Evolutionary conservation across 1,139 yeast genomes (phyloP).

Genomic region (Scheffersomyces stambukii): DNA sequence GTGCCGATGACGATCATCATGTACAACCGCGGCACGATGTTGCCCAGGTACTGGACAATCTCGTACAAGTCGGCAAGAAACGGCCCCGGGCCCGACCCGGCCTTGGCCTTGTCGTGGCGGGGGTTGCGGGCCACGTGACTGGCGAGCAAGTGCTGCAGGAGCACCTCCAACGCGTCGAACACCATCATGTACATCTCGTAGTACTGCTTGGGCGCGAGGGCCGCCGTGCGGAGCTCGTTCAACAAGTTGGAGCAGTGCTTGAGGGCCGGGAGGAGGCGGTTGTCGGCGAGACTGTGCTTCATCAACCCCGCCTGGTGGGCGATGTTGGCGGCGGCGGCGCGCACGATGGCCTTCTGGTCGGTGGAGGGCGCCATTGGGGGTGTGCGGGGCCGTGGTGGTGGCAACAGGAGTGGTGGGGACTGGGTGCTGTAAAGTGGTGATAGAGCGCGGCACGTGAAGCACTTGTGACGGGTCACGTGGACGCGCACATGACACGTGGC

Average conservation of each 20-base stretch:
- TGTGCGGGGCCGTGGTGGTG: no score
- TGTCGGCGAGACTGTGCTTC: conserved; percentile 75
- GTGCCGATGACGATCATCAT: conserved; percentile 96
- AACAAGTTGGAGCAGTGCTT: conserved; percentile 84
- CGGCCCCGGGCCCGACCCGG: conserved; percentile 24
- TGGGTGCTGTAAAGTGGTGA: no score
- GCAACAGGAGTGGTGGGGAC: no score
- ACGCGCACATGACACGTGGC: no score
- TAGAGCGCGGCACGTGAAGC: no score
- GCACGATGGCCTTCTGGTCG: conserved; percentile 23
- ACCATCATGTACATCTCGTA: conserved; percentile 85
- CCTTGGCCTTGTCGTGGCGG: conserved; percentile 1
- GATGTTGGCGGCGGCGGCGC: conserved; percentile 54
- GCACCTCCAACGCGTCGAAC: conserved; percentile 74
- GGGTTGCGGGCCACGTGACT: conserved; percentile 46
- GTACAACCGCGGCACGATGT: conserved; percentile 85
- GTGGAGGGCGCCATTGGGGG: no score
- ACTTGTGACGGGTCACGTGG: no score
- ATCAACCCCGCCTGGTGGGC: conserved; percentile 69
- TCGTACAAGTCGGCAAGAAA: conserved; percentile 91
- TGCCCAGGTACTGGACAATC: conserved; percentile 92
- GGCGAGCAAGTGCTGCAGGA: conserved; percentile 62
- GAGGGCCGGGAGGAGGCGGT: conserved; percentile 75
- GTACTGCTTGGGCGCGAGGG: conserved; percentile 84
- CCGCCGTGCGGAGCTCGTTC: conserved; percentile 74